Evolutionary conservation across 352 stramenopile species (phyloP).

Genomic region (Phytopythium kandeliae): DNA sequence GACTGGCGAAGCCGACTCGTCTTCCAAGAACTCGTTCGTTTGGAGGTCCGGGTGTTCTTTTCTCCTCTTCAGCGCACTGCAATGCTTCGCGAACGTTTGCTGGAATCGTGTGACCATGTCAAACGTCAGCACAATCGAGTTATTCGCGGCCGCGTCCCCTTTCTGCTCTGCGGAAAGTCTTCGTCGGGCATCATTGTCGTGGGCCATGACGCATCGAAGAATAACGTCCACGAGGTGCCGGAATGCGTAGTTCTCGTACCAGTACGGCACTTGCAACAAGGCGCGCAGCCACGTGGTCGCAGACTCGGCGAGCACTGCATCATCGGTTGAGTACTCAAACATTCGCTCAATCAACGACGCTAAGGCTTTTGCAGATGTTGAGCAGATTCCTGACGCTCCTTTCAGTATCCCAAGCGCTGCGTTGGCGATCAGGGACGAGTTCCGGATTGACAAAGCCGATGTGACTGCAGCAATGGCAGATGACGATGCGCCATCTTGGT

Average conservation of each 20-base stretch:
- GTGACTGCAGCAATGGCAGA: constrained; percentile 32
- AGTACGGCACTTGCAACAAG: constrained; percentile 67
- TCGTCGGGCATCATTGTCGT: constrained; percentile 6
- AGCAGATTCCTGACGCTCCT: constrained; percentile 28
- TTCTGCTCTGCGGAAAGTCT: no score
- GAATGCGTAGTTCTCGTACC: constrained; percentile 70
- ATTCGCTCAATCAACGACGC: constrained; percentile 48
- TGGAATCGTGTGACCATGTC: constrained; percentile 34
- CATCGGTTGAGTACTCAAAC: constrained; percentile 52
- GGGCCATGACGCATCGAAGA: constrained; percentile 56
- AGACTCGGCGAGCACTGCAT: constrained; percentile 25
- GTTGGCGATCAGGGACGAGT: constrained; percentile 38
- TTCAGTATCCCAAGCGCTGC: constrained; percentile 35
- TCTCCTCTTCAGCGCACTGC: constrained; percentile 21
- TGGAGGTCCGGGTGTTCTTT: constrained; percentile 22
- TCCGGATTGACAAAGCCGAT: constrained; percentile 38
- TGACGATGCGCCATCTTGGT: constrained; percentile 20
- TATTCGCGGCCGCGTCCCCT: background rate
- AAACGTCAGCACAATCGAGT: constrained; percentile 18
- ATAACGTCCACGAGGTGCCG: constrained; percentile 66
- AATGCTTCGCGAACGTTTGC: constrained; percentile 29
- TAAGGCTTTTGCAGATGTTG: constrained; percentile 41
- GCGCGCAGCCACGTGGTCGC: constrained; percentile 58
- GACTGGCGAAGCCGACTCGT: constrained; percentile 23
- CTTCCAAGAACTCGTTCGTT: constrained; percentile 27